phyloP scores from a whole-genome alignment of 2,329 filamentous ascomycete genomes.

The Akanthomyces muscarius region DNA sequence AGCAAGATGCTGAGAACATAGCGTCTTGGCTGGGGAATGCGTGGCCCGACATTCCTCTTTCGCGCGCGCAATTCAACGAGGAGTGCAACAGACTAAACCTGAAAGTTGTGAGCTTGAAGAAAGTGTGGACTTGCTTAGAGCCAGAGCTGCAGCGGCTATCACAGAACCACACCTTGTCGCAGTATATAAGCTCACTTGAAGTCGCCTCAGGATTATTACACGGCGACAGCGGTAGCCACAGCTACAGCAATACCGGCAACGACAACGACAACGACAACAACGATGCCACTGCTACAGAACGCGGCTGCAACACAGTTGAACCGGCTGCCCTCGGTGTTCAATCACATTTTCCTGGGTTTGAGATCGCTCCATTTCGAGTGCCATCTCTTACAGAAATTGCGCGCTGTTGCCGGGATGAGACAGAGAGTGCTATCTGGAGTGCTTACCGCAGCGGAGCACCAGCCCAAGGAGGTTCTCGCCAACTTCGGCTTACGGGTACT shows the following conservation, averaged over 20 bases:
- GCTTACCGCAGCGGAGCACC: too few relatives aligned
- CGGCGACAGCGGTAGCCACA: neutral
- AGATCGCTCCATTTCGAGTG: neutral
- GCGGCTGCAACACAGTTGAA: neutral
- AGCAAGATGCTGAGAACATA: neutral
- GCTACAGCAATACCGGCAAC: too few relatives aligned
- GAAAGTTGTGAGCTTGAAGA: neutral
- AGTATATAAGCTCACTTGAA: neutral
- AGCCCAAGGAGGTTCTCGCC: neutral
- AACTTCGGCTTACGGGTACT: neutral
- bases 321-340: too few relatives aligned
- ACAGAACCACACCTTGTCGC: neutral
- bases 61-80: neutral
- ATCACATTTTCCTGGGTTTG: neutral
- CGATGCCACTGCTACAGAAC: neutral
- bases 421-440: too few relatives aligned
- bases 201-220: neutral
- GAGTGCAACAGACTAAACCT: neutral
- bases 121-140: neutral
- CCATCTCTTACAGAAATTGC: neutral
- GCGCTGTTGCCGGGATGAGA: neutral
- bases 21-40: neutral
- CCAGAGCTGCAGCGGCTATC: neutral
- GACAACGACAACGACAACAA: neutral
- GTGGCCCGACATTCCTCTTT: neutral